Conservation (phyloP, 2,329 filamentous ascomycete species). For the Pseudomassariella vexata region DNA sequence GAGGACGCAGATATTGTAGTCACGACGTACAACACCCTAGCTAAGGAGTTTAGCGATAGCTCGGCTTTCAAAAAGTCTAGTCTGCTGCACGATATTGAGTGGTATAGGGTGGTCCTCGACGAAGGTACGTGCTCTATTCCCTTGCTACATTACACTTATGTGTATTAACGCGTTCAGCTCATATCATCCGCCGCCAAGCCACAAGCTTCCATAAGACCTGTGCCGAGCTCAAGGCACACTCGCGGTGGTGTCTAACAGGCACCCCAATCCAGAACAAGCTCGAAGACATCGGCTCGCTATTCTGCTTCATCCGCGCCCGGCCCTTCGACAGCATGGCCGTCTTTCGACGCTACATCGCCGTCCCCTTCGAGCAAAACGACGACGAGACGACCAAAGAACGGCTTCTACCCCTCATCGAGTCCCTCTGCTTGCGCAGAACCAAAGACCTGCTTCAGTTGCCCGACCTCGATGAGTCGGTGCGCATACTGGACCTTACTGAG, state of each 20-base stretch:
- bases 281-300: conserved; percentile 44
- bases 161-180: conserved; percentile 46
- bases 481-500: conserved; percentile 24
- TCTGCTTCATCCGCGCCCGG: conserved; percentile 38
- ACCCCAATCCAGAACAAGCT: conserved; percentile 50
- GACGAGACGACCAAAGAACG: conserved; percentile 19
- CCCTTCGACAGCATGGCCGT: conserved; percentile 32
- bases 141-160: neutral
- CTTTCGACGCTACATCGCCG: conserved; percentile 38
- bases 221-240: conserved; percentile 31
- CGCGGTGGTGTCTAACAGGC: conserved; percentile 47
- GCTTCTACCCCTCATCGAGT: conserved; percentile 27
- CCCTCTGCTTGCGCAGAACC: conserved; percentile 35
- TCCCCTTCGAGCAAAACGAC: conserved; percentile 27
- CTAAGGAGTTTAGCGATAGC: conserved; percentile 23
- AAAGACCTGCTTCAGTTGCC: conserved; percentile 34
- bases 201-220: conserved; percentile 39
- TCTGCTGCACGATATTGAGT: conserved; percentile 27
- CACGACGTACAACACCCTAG: conserved; percentile 41
- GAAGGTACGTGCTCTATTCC: conserved; percentile 30
- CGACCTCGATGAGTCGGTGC: conserved; percentile 14
- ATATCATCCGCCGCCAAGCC: conserved; percentile 41
- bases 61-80: conserved; percentile 7
- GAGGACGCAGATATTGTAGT: conserved; percentile 34
- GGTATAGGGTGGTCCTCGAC: conserved; percentile 37